phyloP scores from a whole-genome alignment of 2,329 filamentous ascomycete genomes.

The Aspergillus chevalieri region DNA sequence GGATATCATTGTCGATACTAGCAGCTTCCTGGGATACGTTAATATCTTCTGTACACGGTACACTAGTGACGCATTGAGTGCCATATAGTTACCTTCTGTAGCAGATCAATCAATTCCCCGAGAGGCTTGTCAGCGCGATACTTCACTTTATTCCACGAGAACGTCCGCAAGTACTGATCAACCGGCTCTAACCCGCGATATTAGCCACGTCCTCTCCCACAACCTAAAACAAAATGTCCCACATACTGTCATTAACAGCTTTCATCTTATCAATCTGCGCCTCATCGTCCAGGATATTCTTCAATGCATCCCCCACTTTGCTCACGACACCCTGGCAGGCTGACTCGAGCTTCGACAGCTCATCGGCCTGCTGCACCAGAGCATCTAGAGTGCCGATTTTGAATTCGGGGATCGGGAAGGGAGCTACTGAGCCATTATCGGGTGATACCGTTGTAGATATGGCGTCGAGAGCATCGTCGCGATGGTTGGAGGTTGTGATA shows the following conservation, averaged over 20 bases:
- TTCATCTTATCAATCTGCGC: conserved; percentile 79
- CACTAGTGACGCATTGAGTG: not conserved
- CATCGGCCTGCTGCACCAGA: conserved; percentile 92
- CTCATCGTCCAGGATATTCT: conserved; percentile 75
- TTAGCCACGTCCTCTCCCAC: conserved; percentile 2
- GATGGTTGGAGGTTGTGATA: conserved; percentile 73
- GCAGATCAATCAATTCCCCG: conserved; percentile 73
- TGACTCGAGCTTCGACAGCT: conserved; percentile 78
- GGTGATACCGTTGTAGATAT: conserved; percentile 65
- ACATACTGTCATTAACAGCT: conserved; percentile 85
- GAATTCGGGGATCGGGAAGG: conserved; percentile 84
- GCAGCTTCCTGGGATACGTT: conserved; percentile 62
- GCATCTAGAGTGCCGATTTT: conserved; percentile 97
- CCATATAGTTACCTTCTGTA: conserved; percentile 66
- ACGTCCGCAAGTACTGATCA: conserved; percentile 82
- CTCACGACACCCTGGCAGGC: conserved; percentile 74
- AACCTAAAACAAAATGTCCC: not conserved
- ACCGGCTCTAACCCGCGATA: conserved; percentile 65
- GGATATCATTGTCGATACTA: conserved; percentile 93
- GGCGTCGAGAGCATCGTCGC: conserved; percentile 72
- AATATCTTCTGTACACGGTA: conserved; percentile 1
- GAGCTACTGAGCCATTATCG: conserved; percentile 68
- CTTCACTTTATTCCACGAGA: conserved; percentile 96
- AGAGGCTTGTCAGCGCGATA: conserved; percentile 90
- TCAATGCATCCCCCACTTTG: conserved; percentile 83